Evolutionary conservation across 805 yeast species (phyloP).

Genomic region (Suhomyces sp.): DNA sequence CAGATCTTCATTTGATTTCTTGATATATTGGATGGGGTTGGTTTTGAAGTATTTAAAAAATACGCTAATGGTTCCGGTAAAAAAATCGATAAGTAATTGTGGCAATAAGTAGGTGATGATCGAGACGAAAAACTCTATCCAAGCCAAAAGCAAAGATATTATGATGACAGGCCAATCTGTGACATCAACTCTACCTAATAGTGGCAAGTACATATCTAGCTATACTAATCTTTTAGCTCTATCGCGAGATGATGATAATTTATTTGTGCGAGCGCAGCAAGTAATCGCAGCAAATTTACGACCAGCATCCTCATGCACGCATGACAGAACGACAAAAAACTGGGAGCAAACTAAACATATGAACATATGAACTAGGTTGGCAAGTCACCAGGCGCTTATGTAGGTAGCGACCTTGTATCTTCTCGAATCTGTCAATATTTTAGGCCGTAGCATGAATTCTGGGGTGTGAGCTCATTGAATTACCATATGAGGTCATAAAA

Average conservation of each 20-base stretch:
- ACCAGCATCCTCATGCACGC: background rate
- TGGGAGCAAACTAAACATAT: background rate
- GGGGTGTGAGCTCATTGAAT: background rate
- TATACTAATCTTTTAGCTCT: background rate
- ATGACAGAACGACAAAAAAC: background rate
- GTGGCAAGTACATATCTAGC: constrained; percentile 8
- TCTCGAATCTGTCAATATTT: background rate
- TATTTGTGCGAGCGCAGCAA: background rate
- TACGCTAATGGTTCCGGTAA: constrained; percentile 27
- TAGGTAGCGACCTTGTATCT: background rate
- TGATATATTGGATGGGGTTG: constrained; percentile 25
- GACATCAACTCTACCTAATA: constrained; percentile 39
- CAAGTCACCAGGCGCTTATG: background rate
- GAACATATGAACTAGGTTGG: background rate
- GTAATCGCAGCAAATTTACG: background rate
- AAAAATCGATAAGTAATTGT: constrained; percentile 31
- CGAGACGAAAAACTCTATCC: constrained; percentile 48
- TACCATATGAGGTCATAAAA: background rate
- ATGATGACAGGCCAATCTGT: constrained; percentile 50
- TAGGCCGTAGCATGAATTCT: background rate
- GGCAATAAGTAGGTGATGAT: constrained; percentile 48
- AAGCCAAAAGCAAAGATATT: constrained; percentile 44
- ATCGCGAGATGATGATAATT: background rate
- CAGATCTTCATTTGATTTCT: constrained; percentile 7
- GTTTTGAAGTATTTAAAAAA: constrained; percentile 24